Evolutionary conservation across 345 rosid genomes (phyloP), one percentile per base, ranked within the genome.

Genomic region (Theobroma cacao): DNA sequence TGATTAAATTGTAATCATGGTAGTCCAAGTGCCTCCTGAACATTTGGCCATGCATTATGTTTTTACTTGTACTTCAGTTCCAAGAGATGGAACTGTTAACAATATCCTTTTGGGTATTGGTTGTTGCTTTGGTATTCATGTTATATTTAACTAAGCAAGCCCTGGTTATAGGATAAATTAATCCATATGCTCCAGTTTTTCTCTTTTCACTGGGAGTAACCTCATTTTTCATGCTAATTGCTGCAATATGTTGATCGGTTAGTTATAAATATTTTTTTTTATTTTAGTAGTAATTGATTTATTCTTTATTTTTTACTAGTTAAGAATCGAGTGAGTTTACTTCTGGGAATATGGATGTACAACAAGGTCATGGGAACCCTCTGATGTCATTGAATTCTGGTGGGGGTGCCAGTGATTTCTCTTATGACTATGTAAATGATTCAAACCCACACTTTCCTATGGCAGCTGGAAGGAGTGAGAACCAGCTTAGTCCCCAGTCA

Each of bases 261-360:
- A 9, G 12, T 6, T 14, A 5, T 50, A 67, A 34, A 2, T 65
- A 62, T 65, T 12, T 66, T 34, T 38, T 33, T 40, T 66, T 34
- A 55, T 33, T 40, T 40, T 38, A 40, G 22, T 11, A 58, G 30
- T 38, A 43, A 33, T 11, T 65, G 38, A 38, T 13, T 34, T 62
- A 26, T 22, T 76, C 41, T 28, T 53, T 20, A 33, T 34, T 75
- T 28, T 40, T 61, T 20, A 45, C 4, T 74, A 63, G 62, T 18
- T 26, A 58, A 41, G 64, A 50, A 18, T 22, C 36, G 7, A 34
- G 43, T 26, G 62, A 74, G 36, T 64, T 77, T 58, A 61, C 71
- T 50, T 61, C 30, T 77, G 11, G 18, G 28, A 65, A 53, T 5
- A 87, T 87, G 90, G 86, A 80, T 33, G 80, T 48, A 67, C 74